phyloP scores from a whole-genome alignment of 495 filamentous ascomycete species.

The Aspergillus egyptiacus region DNA sequence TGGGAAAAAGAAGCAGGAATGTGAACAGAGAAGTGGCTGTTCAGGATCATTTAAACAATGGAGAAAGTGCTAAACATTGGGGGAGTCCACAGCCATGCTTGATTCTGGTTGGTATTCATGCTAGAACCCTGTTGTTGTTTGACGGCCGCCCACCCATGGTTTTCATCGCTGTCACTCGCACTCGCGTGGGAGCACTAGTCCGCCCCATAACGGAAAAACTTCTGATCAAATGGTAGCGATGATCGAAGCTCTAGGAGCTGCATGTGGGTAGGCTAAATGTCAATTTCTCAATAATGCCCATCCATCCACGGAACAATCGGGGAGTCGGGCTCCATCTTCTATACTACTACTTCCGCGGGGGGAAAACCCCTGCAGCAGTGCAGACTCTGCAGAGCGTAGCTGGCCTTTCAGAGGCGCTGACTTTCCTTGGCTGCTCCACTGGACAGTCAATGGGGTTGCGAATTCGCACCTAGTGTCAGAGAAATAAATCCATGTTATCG shows the following conservation, averaged over 20 bases:
- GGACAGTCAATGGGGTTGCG: no score
- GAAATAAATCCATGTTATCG: no score
- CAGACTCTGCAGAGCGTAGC: no score
- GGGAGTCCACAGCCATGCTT: background rate
- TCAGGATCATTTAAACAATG: background rate
- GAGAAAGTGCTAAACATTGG: background rate
- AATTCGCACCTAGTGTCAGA: no score
- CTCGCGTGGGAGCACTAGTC: conserved; percentile 2
- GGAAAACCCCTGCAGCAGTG: no score
- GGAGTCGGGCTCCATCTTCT: no score
- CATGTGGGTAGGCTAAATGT: background rate
- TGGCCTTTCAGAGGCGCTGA: no score
- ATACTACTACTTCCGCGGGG: no score
- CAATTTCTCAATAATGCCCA: no score
- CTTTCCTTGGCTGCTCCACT: no score
- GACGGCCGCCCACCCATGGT: conserved; percentile 1
- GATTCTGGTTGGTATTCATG: background rate
- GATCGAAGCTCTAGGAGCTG: conserved; percentile 6
- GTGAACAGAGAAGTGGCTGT: background rate
- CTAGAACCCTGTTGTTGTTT: background rate
- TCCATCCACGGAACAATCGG: no score
- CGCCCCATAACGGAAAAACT: background rate
- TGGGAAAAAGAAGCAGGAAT: background rate
- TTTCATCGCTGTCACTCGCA: background rate
- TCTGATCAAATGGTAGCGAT: conserved; percentile 6